Conservation (phyloP, 768 basidiomycete genomes). For the Lentinus brumalis region DNA sequence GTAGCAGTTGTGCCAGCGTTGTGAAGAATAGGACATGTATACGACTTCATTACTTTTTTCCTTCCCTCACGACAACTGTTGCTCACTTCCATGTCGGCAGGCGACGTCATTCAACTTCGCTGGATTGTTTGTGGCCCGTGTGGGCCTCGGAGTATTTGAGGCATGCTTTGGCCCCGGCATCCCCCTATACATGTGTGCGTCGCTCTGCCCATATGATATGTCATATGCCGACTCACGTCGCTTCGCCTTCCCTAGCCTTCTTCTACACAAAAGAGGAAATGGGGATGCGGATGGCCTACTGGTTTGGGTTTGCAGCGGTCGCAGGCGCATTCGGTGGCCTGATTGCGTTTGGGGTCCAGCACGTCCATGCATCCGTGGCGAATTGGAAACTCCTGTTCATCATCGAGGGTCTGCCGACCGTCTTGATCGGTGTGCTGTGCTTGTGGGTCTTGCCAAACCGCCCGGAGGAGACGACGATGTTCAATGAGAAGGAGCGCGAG, state of each 20-base stretch:
- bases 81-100: conserved; percentile 36
- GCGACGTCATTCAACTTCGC: conserved; percentile 61
- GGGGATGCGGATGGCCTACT: conserved; percentile 75
- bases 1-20: no score
- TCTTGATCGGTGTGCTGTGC: conserved; percentile 61
- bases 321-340: conserved; percentile 84
- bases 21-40: no score
- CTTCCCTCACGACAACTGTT: background rate
- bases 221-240: background rate
- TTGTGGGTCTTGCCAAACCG: conserved; percentile 64
- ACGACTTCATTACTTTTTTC: no score
- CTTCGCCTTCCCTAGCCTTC: conserved; percentile 46
- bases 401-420: conserved; percentile 71
- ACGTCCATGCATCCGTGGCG: conserved; percentile 48
- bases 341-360: conserved; percentile 77
- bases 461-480: conserved; percentile 66
- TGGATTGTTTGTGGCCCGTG: conserved; percentile 56
- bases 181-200: conserved; percentile 76
- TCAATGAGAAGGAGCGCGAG: conserved; percentile 53
- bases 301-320: conserved; percentile 84
- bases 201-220: background rate
- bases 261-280: conserved; percentile 79
- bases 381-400: conserved; percentile 73
- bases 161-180: conserved; percentile 78
- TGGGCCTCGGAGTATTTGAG: conserved; percentile 77